Evolutionary conservation across 2,329 filamentous ascomycete genomes (phyloP), one percentile per base, ranked within the genome.

Genomic region (Zarea fungicola): DNA sequence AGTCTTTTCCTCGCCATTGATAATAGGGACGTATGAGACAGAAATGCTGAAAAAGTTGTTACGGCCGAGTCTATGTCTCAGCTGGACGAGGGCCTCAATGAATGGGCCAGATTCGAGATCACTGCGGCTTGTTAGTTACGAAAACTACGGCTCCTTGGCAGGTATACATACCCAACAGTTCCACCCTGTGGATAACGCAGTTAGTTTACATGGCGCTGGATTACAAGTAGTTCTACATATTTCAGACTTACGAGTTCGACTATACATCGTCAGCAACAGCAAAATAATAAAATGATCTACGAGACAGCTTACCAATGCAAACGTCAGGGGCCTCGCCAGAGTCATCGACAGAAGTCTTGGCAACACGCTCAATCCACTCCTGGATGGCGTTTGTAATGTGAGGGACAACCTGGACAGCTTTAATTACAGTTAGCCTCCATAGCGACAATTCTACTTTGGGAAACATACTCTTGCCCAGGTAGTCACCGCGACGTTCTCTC

Each of bases 381-480:
- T 95, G 87, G 60, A 96, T 95, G 16, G 85, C 88, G 62, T 95
- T 83, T 48, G 90, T 96, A 58, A 97, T 78, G 67, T 97, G 92
- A 2, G 92, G 92, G 5, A 97, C 90, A 28, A 50, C 40, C 44
- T 49, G 47, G 19, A 48, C 41, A 11, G 43, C 40, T 45, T 45
- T 36, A 41, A 25, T 26, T 21, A 7, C 13, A 11, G 34, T 46
- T 36, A 45, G 32, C 13, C 21, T 6, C 3, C 2, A 3, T 36
- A n/a, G n/a, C 23, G 16, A 10, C 43, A 21, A 21, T 34, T 26
- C 6, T 19, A 25, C 14, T n/a, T 36, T 22, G 4, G 16, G 28
- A 18, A 18, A 11, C n/a, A 42, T 56, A 62, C 48, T 90, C 66
- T 86, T 84, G 56, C 92, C 92, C 11, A 97, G 79, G 61, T 96